Base-by-base conservation (phyloP, 352 stramenopile species). In the Detonula confervacea region DNA sequence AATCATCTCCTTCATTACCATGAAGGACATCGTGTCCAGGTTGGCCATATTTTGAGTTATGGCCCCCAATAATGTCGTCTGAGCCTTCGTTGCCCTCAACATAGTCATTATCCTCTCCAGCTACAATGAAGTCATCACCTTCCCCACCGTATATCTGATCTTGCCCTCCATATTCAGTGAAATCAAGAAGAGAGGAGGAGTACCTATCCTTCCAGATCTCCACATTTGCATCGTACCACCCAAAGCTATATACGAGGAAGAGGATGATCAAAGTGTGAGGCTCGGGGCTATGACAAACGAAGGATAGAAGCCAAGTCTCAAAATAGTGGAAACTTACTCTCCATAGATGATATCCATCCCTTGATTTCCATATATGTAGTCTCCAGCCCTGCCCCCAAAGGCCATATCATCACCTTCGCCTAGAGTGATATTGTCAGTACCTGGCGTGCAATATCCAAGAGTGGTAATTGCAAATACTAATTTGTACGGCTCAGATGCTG, bases 331-430 rank as follows among this genome's bases (percentile, higher is more conserved):
- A n/a, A n/a, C n/a, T n/a, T n/a, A 24, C 6, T 83, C 75, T 6
- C 75, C 75, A 18, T 81, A 18, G 37, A 84, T 77, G 11, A 77
- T 65, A 44, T 84, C 77, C 49, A 77, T 59, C 3, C 71, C 77
- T 14, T 47, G 46, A 25, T 70, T 62, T 12, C 77, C 77, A 42
- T 77, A 44, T 29, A 84, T 84, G 20, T 42, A 62, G 46, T 83
- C 75, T 55, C 37, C 42, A 18, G 16, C 16, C 25, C n/a, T 27
- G 62, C 77, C 77, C 30, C 77, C 77, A 81, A 84, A 84, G 7
- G 71, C 77, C 20, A 84, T 77, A 42, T 84, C 77, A 52, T 80
- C 42, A 8, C 70, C 63, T 20, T 37, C 30, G 0, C 70, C 70
- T 14, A 84, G 65, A 20, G 67, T 46, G 12, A 84, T 81, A 14